Evolutionary conservation across 1,139 yeast genomes (phyloP).

Genomic region (Candida frijolesensis): DNA sequence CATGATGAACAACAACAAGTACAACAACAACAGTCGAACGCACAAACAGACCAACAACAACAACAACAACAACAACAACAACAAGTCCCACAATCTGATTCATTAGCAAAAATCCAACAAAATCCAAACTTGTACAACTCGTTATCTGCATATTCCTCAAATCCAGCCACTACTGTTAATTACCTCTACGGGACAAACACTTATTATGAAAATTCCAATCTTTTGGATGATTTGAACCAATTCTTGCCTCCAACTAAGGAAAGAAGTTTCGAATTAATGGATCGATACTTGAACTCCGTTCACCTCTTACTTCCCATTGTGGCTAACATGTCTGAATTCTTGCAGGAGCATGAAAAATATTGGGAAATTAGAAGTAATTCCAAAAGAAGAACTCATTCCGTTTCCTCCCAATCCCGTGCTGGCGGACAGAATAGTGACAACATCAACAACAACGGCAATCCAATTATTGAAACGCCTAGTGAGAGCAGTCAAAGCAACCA

Average conservation of each 20-base stretch:
- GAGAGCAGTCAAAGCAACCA: background rate
- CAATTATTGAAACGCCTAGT: conserved; percentile 1
- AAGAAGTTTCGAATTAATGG: conserved; percentile 51
- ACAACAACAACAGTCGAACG: conserved; percentile 3
- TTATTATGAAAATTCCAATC: conserved; percentile 40
- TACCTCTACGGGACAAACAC: conserved; percentile 48
- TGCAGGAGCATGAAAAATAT: conserved; percentile 49
- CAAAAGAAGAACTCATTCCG: conserved; percentile 11
- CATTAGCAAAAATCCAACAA: conserved; percentile 13
- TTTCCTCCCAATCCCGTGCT: background rate
- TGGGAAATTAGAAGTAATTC: conserved; percentile 40
- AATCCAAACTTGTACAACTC: conserved; percentile 29
- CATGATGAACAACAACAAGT: conserved; percentile 7
- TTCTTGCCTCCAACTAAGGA: conserved; percentile 41
- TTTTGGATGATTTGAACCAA: conserved; percentile 36
- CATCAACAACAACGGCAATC: background rate
- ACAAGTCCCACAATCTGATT: conserved; percentile 2
- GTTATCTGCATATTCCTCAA: conserved; percentile 32
- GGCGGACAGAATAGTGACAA: background rate
- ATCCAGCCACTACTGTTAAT: conserved; percentile 43
- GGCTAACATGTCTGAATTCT: conserved; percentile 44
- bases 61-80: conserved; percentile 6
- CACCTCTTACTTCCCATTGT: conserved; percentile 57
- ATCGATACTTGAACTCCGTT: conserved; percentile 51
- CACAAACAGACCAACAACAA: conserved; percentile 5